Conservation (phyloP, 2,329 filamentous ascomycete species). For the Calcarisporium arbuscula region DNA sequence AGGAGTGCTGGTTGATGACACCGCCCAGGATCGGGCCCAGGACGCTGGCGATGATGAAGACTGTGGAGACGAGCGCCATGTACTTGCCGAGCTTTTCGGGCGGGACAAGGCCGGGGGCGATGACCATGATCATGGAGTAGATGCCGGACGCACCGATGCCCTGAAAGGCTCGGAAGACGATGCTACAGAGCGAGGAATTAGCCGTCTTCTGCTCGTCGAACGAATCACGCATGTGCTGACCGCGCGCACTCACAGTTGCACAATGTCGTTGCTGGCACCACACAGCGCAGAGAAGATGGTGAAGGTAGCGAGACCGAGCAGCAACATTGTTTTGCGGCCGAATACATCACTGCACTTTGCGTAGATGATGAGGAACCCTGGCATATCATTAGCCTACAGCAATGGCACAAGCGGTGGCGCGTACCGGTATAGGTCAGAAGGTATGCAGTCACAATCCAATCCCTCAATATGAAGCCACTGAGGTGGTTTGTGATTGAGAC, state of each 20-base stretch:
- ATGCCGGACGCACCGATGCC: constrained; percentile 46
- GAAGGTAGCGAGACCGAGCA: constrained; percentile 29
- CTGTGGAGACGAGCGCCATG: constrained; percentile 25
- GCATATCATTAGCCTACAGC: no score
- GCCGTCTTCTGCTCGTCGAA: no score
- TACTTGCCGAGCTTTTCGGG: constrained; percentile 24
- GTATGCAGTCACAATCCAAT: constrained; percentile 43
- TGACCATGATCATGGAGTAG: constrained; percentile 42
- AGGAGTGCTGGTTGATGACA: constrained; percentile 33
- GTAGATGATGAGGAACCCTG: constrained; percentile 32
- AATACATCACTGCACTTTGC: constrained; percentile 41
- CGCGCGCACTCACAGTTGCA: constrained; percentile 24
- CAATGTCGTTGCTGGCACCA: constrained; percentile 32
- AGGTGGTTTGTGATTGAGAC: constrained; percentile 37
- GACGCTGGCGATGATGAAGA: constrained; percentile 40
- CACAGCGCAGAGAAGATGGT: constrained; percentile 36
- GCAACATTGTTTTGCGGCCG: constrained; percentile 4
- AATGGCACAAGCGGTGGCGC: no score
- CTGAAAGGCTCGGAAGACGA: constrained; percentile 42
- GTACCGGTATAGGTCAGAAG: constrained; percentile 41
- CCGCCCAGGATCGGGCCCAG: constrained; percentile 46
- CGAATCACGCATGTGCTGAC: neutral
- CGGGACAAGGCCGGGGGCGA: constrained; percentile 40
- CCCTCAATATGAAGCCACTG: constrained; percentile 25
- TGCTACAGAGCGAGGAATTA: constrained; percentile 18